Base-by-base conservation (phyloP, 1,284 basidiomycete genomes). In the Ceratobasidium sp. region DNA sequence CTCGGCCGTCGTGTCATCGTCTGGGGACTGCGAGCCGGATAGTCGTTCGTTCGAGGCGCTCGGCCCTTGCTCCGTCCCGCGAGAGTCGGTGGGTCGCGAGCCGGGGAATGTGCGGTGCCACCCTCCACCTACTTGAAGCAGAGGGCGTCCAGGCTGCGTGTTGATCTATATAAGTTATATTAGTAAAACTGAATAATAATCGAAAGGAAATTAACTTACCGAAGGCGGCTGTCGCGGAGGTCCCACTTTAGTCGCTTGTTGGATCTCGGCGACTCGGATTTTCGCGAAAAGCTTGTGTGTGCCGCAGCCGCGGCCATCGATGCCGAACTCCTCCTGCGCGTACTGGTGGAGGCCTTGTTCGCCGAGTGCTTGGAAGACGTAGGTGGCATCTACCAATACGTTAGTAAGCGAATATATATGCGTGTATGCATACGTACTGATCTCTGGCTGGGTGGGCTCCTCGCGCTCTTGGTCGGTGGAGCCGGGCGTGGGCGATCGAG, bases 61-160 rank as follows among this genome's bases (percentile, higher is more conserved):
- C 15, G 45, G 19, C 14, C 31, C 29, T n/a, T 31, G 48, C 33
- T 51, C 36, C 22, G 17, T 29, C 29, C 62, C n/a, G n/a, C 41
- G 19, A 14, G 19, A 5, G 19, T 4, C 29, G 29, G 19, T 33
- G 36, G 27, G 17, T 27, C 29, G 6, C 41, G 24, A 63, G 45
- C 4, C 24, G 14, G 33, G 36, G n/a, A 48, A 24, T 4, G 22
- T 17, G 44, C n/a, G 62, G 44, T 50, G 62, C 65, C 65, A 67
- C 19, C 65, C 51, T 14, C 65, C 65, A 11, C 65, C 65, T 67
- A 67, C 65, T 56, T 67, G 31, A 36, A n/a, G n/a, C n/a, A 67
- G 22, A 22, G 53, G 65, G 19, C 6, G 19, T 6, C 50, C 50
- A 11, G 50, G 22, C n/a, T n/a, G n/a, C n/a, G n/a, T n/a, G n/a